phyloP scores from a whole-genome alignment of 805 yeast genomes.

The Brettanomyces bruxellensis region DNA sequence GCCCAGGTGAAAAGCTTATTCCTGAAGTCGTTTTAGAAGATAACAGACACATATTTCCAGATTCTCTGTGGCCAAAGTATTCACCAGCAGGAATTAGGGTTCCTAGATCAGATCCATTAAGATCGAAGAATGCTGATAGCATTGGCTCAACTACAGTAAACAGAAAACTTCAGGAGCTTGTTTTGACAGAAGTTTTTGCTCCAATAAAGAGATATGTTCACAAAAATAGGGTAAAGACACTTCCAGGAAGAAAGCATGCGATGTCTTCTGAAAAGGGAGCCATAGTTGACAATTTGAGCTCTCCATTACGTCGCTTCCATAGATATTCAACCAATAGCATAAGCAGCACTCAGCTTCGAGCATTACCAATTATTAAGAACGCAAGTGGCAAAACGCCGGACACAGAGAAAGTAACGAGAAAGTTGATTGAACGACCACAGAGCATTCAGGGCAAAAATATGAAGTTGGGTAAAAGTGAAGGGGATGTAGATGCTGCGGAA shows the following conservation, averaged over 20 bases:
- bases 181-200: conserved; percentile 65
- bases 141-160: conserved; percentile 63
- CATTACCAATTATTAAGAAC: not conserved
- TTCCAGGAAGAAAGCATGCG: conserved; percentile 3
- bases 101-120: not conserved
- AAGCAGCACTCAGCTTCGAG: conserved; percentile 5
- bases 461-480: not conserved
- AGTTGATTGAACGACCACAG: not conserved
- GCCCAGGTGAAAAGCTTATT: conserved; percentile 14
- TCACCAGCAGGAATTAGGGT: not conserved
- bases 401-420: not conserved
- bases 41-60: conserved; percentile 86
- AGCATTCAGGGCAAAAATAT: not conserved
- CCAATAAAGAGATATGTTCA: conserved; percentile 31
- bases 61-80: conserved; percentile 59
- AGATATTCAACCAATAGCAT: conserved; percentile 22
- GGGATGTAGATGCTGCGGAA: not conserved
- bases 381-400: not conserved
- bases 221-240: not conserved
- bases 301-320: conserved; percentile 9
- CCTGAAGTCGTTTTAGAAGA: conserved; percentile 91
- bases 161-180: conserved; percentile 60
- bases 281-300: not conserved
- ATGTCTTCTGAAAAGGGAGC: conserved; percentile 1
- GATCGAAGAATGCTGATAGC: not conserved